phyloP scores from a whole-genome alignment of 768 basidiomycete species.

The Albatrellus ellisii region DNA sequence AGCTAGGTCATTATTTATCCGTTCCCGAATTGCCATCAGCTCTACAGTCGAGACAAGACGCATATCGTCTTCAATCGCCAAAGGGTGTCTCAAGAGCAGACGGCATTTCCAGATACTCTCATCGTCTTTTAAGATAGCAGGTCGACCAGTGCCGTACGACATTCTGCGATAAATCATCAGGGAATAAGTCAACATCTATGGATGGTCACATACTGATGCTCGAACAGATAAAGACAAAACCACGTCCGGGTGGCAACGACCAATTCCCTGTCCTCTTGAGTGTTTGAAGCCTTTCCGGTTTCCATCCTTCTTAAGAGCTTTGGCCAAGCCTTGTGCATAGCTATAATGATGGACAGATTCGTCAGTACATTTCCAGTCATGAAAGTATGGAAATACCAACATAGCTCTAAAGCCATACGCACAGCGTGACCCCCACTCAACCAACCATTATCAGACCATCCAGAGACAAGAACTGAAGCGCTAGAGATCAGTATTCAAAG shows the following conservation, averaged over 20 bases:
- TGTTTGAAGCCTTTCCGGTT: constrained; percentile 38
- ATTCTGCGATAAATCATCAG: constrained; percentile 35
- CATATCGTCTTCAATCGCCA: constrained; percentile 89
- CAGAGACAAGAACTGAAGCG: constrained; percentile 80
- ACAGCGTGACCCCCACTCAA: constrained; percentile 93
- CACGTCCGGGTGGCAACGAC: constrained; percentile 78
- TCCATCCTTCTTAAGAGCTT: constrained; percentile 69
- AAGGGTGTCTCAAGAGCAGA: constrained; percentile 70
- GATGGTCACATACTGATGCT: constrained; percentile 64
- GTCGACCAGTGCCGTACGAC: constrained; percentile 90
- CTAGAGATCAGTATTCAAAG: constrained; percentile 3
- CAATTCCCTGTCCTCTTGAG: constrained; percentile 60
- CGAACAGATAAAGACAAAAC: constrained; percentile 90
- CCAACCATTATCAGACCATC: constrained; percentile 97
- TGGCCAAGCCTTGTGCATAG: constrained; percentile 89
- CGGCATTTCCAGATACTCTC: constrained; percentile 80
- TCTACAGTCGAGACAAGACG: constrained; percentile 92
- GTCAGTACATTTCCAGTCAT: neutral
- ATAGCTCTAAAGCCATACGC: constrained; percentile 90
- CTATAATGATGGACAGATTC: constrained; percentile 22
- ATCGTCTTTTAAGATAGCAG: constrained; percentile 86
- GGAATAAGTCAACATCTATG: neutral
- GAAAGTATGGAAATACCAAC: constrained; percentile 27
- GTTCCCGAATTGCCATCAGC: constrained; percentile 79
- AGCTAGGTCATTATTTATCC: constrained; percentile 72